phyloP scores from a whole-genome alignment of 164 flowering plant species.

The Chimonanthus praecox region DNA sequence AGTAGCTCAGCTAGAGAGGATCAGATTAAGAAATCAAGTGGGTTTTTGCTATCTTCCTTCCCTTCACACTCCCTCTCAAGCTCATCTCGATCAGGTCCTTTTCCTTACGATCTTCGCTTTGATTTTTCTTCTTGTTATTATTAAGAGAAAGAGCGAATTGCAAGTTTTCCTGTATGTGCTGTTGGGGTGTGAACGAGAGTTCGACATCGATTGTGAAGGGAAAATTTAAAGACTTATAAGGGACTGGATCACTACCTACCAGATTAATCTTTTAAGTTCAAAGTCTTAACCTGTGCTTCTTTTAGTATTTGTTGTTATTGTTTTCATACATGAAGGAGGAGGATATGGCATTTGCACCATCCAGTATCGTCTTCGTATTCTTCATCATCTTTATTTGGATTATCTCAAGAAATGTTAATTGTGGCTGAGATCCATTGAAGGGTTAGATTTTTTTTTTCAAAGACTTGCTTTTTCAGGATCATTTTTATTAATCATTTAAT shows the following conservation, averaged over 20 bases:
- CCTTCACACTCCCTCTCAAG: conserved; percentile 23
- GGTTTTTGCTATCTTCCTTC: conserved; percentile 31
- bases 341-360: conserved; percentile 35
- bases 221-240: no score
- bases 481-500: no score
- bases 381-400: no score
- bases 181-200: no score
- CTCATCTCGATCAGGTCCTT: conserved; percentile 34
- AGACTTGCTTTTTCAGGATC: no score
- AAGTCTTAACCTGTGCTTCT: neutral
- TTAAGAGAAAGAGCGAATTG: neutral
- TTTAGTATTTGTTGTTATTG: neutral
- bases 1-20: conserved; percentile 92
- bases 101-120: neutral
- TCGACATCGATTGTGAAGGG: no score
- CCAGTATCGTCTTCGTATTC: neutral
- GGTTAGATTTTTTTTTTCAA: no score
- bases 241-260: neutral
- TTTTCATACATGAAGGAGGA: conserved; percentile 32
- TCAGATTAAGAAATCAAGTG: conserved; percentile 68
- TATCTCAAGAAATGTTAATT: no score
- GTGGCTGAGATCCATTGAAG: no score
- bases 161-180: neutral
- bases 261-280: neutral
- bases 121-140: neutral